A percentile compares a stretch with the other conserved stretches of the same genome.
Evolutionary conservation across 2,329 filamentous ascomycete genomes (phyloP).

Genomic region (Phialophora expanda): DNA sequence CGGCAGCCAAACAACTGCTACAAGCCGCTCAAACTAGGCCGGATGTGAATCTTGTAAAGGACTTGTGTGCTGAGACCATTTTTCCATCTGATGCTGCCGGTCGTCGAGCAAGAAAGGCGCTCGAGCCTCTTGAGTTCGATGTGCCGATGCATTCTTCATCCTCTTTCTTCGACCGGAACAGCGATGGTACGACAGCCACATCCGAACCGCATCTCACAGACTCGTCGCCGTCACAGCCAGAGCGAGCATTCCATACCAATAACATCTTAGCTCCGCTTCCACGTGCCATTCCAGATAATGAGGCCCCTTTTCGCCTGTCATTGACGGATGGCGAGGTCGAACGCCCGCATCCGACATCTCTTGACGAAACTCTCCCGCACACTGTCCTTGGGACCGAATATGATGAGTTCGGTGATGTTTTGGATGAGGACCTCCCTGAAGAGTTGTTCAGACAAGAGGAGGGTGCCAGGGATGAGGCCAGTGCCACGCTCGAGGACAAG

Average conservation of each 20-base stretch:
- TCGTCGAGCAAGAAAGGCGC: background rate
- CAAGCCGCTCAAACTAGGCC: background rate
- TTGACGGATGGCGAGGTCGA: background rate
- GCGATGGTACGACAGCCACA: background rate
- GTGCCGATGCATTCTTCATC: constrained; percentile 6
- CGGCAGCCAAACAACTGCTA: background rate
- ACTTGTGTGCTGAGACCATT: background rate
- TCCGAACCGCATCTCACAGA: too few relatives aligned
- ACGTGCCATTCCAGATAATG: background rate
- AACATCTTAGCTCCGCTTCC: background rate
- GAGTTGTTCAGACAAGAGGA: constrained; percentile 6
- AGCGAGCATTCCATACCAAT: background rate
- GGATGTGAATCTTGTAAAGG: background rate
- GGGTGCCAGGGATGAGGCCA: constrained; percentile 5
- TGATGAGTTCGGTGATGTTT: background rate
- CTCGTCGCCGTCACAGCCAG: background rate
- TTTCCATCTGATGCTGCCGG: background rate
- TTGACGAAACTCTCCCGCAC: background rate
- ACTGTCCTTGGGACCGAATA: background rate
- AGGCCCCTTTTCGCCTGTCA: background rate
- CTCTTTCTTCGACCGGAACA: background rate
- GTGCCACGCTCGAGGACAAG: constrained; percentile 2
- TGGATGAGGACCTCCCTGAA: constrained; percentile 7
- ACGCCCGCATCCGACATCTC: background rate
- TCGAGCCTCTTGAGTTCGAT: constrained; percentile 3